These are phyloP conservation scores for Aspergillus vadensis DNA, from an alignment of 2,329 filamentous ascomycete genomes.

Conservation along the genomic window DNA sequence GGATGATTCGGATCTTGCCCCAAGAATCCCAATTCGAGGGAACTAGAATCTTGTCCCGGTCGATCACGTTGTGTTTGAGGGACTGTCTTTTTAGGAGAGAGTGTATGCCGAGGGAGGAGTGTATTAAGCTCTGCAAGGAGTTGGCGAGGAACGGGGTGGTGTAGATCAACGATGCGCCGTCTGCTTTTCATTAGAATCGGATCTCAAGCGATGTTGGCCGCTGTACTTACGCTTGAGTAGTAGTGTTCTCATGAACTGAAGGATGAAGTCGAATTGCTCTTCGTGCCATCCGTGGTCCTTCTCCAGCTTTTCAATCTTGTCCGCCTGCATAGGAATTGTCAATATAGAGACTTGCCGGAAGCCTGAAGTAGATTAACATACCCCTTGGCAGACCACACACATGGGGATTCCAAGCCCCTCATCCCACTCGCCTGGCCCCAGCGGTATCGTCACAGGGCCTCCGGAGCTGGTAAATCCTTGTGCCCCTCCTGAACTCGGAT, in stretches of 20 bases:
- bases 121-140: conserved; percentile 75
- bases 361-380: conserved; percentile 45
- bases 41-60: conserved; percentile 89
- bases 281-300: conserved; percentile 92
- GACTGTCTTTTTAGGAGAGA: conserved; percentile 77
- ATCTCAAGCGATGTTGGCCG: conserved; percentile 14
- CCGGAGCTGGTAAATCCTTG: conserved; percentile 61
- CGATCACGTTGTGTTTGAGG: conserved; percentile 87
- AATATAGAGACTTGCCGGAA: conserved; percentile 14
- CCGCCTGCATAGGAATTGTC: conserved; percentile 56
- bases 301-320: conserved; percentile 88
- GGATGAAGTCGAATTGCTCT: conserved; percentile 91
- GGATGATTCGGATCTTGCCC: conserved; percentile 91
- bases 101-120: conserved; percentile 83
- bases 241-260: conserved; percentile 88
- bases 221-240: conserved; percentile 73
- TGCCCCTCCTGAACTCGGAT: conserved; percentile 59
- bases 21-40: conserved; percentile 98
- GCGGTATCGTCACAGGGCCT: conserved; percentile 69
- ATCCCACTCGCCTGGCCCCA: conserved; percentile 91
- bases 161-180: conserved; percentile 83
- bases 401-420: conserved; percentile 83
- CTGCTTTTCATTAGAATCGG: conserved; percentile 46
- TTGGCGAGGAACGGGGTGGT: conserved; percentile 75
- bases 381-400: conserved; percentile 95